phyloP scores from a whole-genome alignment of 164 flowering plant genomes.

The Platanus orientalis region DNA sequence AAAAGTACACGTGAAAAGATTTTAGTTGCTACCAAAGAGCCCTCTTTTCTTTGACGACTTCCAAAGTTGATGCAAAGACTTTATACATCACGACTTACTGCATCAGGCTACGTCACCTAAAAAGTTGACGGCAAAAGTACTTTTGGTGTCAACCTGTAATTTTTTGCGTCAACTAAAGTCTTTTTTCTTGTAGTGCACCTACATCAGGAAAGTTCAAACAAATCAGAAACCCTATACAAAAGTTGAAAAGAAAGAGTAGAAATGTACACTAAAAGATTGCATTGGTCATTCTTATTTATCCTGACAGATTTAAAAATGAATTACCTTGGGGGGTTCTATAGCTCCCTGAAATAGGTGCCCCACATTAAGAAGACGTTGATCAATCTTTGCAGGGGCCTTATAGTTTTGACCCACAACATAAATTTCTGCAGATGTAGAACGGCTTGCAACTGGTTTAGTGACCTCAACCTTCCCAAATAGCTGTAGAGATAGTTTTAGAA shows the following conservation, averaged over 20 bases:
- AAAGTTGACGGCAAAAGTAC: too few relatives aligned
- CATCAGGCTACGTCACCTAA: too few relatives aligned
- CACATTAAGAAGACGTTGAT: conserved; percentile 93
- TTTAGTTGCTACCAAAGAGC: too few relatives aligned
- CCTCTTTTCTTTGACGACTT: too few relatives aligned
- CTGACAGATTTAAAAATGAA: conserved; percentile 1
- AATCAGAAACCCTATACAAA: not conserved
- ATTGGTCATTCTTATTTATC: not conserved
- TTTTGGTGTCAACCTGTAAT: too few relatives aligned
- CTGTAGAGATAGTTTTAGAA: conserved; percentile 34
- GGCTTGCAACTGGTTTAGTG: conserved; percentile 84
- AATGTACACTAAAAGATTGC: not conserved
- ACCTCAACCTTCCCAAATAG: conserved; percentile 94
- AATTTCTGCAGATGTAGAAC: conserved; percentile 88
- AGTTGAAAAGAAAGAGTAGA: not conserved
- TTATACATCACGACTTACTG: too few relatives aligned
- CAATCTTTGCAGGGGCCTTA: conserved; percentile 94
- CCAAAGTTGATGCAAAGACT: too few relatives aligned
- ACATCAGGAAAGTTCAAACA: conserved; percentile 2
- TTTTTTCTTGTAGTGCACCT: too few relatives aligned
- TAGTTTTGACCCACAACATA: conserved; percentile 67
- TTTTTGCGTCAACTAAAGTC: too few relatives aligned
- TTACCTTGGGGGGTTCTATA: conserved; percentile 65
- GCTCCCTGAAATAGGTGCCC: conserved; percentile 72
- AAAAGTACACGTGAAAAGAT: too few relatives aligned